Conservation (phyloP, 1,284 basidiomycete genomes). For the Cystobasidium sp. region DNA sequence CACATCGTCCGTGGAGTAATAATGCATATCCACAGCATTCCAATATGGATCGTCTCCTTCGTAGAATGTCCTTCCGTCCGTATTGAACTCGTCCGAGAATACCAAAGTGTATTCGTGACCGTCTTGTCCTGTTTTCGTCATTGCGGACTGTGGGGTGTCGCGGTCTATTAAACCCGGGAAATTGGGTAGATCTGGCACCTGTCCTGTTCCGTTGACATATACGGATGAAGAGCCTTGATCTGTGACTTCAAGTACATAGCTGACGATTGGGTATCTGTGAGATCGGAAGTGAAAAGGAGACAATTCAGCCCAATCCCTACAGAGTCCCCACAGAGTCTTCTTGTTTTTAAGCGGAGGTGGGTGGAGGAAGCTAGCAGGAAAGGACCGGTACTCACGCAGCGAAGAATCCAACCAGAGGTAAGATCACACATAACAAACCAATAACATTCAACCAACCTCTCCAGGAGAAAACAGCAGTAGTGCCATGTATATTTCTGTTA, state of each 20-base stretch:
- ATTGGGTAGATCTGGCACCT: constrained; percentile 49
- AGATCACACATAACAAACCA: constrained; percentile 50
- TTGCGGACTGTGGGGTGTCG: constrained; percentile 54
- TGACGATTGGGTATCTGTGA: constrained; percentile 37
- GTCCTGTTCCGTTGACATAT: constrained; percentile 51
- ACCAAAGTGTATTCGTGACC: constrained; percentile 62
- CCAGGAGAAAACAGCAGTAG: constrained; percentile 23
- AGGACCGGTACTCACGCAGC: constrained; percentile 18
- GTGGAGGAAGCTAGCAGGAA: not conserved
- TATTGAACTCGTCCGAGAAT: constrained; percentile 86
- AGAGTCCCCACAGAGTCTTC: no score
- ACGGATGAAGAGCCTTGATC: constrained; percentile 9
- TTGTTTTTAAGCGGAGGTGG: not conserved
- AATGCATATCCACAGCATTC: constrained; percentile 36
- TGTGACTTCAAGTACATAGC: constrained; percentile 19
- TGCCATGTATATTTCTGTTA: constrained; percentile 11
- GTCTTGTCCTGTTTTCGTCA: constrained; percentile 51
- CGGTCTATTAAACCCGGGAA: constrained; percentile 55
- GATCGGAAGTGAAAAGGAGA: constrained; percentile 1
- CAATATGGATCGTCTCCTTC: constrained; percentile 61
- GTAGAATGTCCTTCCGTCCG: constrained; percentile 78
- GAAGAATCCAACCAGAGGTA: constrained; percentile 51
- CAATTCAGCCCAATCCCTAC: not conserved
- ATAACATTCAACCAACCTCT: constrained; percentile 46
- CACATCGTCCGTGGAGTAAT: constrained; percentile 38